Evolutionary conservation across 2,329 filamentous ascomycete species (phyloP).

Genomic region (Neonectria punicea): DNA sequence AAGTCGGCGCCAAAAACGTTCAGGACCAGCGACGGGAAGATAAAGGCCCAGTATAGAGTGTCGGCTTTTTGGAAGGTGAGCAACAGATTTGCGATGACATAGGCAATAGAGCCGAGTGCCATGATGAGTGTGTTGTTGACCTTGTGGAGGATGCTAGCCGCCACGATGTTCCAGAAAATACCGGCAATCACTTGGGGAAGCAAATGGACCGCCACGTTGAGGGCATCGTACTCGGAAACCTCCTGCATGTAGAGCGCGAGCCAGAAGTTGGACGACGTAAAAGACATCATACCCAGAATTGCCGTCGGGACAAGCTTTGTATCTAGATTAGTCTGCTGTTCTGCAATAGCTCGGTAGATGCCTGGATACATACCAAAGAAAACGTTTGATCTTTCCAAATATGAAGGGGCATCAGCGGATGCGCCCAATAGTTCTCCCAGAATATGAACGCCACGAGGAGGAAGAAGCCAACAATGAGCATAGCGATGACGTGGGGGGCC

Average conservation of each 20-base stretch:
- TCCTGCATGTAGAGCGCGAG: constrained; percentile 73
- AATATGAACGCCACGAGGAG: constrained; percentile 67
- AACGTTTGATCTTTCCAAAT: constrained; percentile 73
- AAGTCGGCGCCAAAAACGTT: constrained; percentile 75
- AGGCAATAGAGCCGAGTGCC: constrained; percentile 53
- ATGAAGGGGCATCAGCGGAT: constrained; percentile 64
- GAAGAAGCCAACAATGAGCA: constrained; percentile 68
- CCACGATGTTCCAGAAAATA: constrained; percentile 70
- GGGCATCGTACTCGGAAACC: constrained; percentile 60
- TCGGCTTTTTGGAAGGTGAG: constrained; percentile 65
- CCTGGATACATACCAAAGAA: constrained; percentile 61
- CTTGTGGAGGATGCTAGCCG: constrained; percentile 68
- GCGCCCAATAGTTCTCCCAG: constrained; percentile 67
- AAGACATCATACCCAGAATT: constrained; percentile 71
- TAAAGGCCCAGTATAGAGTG: constrained; percentile 72
- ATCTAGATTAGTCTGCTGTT: constrained; percentile 11
- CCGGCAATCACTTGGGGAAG: constrained; percentile 74
- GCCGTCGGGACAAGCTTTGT: constrained; percentile 64
- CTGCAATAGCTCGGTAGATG: too few relatives aligned
- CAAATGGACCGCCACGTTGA: constrained; percentile 70
- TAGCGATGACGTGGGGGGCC: constrained; percentile 68
- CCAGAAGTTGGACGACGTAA: constrained; percentile 70
- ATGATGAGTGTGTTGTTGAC: constrained; percentile 74
- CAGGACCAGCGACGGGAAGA: constrained; percentile 70
- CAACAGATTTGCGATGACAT: constrained; percentile 57